Conservation (phyloP, 1,284 basidiomycete species). For the Puccinia hordei region DNA sequence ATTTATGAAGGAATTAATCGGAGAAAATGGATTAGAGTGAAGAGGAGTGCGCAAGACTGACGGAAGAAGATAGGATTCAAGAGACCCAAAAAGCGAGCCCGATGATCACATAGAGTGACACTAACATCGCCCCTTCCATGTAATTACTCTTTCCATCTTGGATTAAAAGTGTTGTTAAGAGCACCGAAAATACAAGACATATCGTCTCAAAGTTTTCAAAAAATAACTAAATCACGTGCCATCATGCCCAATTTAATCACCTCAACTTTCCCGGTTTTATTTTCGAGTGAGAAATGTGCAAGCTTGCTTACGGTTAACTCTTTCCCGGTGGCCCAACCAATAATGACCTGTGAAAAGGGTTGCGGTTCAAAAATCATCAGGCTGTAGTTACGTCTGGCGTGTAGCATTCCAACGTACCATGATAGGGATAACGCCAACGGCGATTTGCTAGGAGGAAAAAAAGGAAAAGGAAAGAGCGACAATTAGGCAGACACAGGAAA, state of each 20-base stretch:
- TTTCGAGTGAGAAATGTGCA: neutral
- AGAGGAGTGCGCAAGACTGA: too few relatives aligned
- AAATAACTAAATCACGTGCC: constrained; percentile 37
- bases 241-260: neutral
- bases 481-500: constrained; percentile 51
- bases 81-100: constrained; percentile 62
- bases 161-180: constrained; percentile 77
- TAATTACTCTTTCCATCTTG: constrained; percentile 86
- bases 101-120: constrained; percentile 69
- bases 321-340: constrained; percentile 68
- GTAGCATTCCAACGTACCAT: constrained; percentile 66
- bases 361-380: constrained; percentile 59
- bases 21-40: too few relatives aligned
- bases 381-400: constrained; percentile 63
- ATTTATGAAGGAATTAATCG: too few relatives aligned
- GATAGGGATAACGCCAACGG: constrained; percentile 79
- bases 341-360: constrained; percentile 59
- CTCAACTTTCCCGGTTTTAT: neutral
- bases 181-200: constrained; percentile 77
- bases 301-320: constrained; percentile 75
- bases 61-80: neutral
- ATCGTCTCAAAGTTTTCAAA: constrained; percentile 68
- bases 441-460: constrained; percentile 72
- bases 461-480: constrained; percentile 30
- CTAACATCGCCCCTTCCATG: constrained; percentile 68